Evolutionary conservation across 2,329 filamentous ascomycete species (phyloP), one percentile per base, ranked within the genome.

Genomic region (Fusarium acutatum): DNA sequence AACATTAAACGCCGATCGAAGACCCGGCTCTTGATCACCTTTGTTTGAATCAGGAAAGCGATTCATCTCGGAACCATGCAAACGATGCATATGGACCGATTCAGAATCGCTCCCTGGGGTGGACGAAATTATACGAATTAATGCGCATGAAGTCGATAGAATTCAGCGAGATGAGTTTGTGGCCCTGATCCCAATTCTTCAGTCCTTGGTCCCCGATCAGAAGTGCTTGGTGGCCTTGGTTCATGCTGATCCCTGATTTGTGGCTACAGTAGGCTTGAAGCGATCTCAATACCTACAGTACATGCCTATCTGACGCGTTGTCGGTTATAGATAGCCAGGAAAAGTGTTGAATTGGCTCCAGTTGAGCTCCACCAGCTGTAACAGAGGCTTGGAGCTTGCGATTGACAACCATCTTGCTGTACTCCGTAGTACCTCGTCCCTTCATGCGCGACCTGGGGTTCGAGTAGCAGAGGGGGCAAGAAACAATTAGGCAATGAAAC

Each of bases 1-100:
- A 64, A 74, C 64, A 67, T 67, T 66, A 72, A 69, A 74, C 79
- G 78, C 79, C 79, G 79, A 78, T 80, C 79, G 76, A 79, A 67
- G 75, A 75, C 77, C 77, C 77, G 79, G 79, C 62, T 74, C 77
- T 78, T 77, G 67, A 56, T 60, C 70, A 73, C 59, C 41, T 74
- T 69, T 72, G 60, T 64, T 60, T 71, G 69, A 73, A 73, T 72
- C 61, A 63, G 57, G 70, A 70, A 67, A 67, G 62, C 71, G 63
- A 74, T 69, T 75, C 68, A 77, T 77, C 70, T 75, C 62, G 69
- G 74, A 68, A 77, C 71, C 60, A 74, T 67, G 66, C 52, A 78
- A 63, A 71, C 52, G 63, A 60, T 60, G 56, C 67, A 67, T 69
- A 78, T 75, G 43, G 67, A 56, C 64, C 59, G 52, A 73, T 62